Base-by-base conservation (phyloP, 768 basidiomycete genomes). In the Mycena epipterygia region DNA sequence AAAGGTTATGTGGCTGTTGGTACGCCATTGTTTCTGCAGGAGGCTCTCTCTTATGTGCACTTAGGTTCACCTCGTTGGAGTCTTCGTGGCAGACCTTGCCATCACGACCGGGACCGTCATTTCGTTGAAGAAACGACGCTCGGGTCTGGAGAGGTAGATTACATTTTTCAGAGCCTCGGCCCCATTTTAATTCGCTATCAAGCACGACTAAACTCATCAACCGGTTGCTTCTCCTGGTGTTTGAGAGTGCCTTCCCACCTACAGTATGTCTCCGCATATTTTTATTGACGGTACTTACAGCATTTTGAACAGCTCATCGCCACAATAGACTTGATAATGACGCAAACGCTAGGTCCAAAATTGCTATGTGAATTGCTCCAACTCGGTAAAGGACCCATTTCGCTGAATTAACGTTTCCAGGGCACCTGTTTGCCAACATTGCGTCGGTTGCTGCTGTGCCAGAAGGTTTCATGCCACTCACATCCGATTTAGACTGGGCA, bases 51-150 rank as follows among this genome's bases (percentile, higher is more conserved):
- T 52, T 16, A 21, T 19, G 14, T 51, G 17, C 44, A 6, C 8
- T n/a, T 29, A 70, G 68, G 51, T 65, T n/a, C 68, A 70, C 27
- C 62, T 70, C 23, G 56, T 70, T 21, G 53, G 63, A 1, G 68
- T 65, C 9, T 64, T 53, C 27, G n/a, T 64, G 2, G 53, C 68
- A 14, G 68, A 70, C 29, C 14, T 58, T 13, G 27, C 65, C 3
- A 70, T 59, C 41, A 70, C 68, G 23, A 19, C 48, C 33, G 62
- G 68, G 3, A 70, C 68, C 11, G 35, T 64, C 13, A 52, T n/a
- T 35, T n/a, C 55, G 13, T 30, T 70, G 27, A 29, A 27, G 27
- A 48, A 35, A 23, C 60, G 61, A 2, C 23, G 30, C 11, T 64
- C 61, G 1, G 63, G 62, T 30, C 53, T 57, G 1, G 39, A 25